Percentiles rank a stretch among this genome's conserved stretches.
These are phyloP conservation scores for Flaveria bidentis DNA, from an alignment of 129 eudicot species.

Conservation along the genomic window DNA sequence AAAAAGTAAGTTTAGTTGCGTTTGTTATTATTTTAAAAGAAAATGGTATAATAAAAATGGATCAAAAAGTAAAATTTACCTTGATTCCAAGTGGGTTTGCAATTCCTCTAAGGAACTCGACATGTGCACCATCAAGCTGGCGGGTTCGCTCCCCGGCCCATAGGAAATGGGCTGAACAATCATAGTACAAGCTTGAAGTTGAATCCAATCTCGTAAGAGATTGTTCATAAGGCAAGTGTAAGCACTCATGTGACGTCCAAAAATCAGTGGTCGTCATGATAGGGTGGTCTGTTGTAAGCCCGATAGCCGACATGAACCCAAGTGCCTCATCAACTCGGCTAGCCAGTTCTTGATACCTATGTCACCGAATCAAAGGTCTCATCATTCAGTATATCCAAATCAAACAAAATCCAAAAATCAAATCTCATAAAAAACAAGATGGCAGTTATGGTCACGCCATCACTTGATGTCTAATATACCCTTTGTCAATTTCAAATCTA, in stretches of 20 bases:
- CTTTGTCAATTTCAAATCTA: not conserved
- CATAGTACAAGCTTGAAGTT: constrained; percentile 80
- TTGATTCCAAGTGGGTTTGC: constrained; percentile 96
- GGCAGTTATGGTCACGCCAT: not conserved
- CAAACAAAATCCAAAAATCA: not conserved
- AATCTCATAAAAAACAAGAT: not conserved
- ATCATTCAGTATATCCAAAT: constrained; percentile 11
- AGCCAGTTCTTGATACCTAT: constrained; percentile 90
- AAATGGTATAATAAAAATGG: constrained; percentile 7
- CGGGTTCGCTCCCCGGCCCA: constrained; percentile 98
- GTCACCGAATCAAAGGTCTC: constrained; percentile 12
- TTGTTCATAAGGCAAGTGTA: constrained; percentile 89
- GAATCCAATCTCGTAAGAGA: constrained; percentile 85
- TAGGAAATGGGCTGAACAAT: constrained; percentile 88
- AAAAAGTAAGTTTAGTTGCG: constrained; percentile 17
- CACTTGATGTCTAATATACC: not conserved
- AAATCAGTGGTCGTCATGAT: constrained; percentile 87
- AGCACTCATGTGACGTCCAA: constrained; percentile 94
- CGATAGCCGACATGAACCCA: constrained; percentile 93
- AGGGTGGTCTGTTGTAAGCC: constrained; percentile 87
- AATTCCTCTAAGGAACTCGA: constrained; percentile 87
- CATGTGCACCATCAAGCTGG: constrained; percentile 94
- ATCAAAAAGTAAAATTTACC: constrained; percentile 39
- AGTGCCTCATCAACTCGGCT: constrained; percentile 94
- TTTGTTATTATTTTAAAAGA: not conserved